These are phyloP conservation scores for Paramecium octaurelia DNA, from an alignment of 73 alveolate species.

Conservation along the genomic window DNA sequence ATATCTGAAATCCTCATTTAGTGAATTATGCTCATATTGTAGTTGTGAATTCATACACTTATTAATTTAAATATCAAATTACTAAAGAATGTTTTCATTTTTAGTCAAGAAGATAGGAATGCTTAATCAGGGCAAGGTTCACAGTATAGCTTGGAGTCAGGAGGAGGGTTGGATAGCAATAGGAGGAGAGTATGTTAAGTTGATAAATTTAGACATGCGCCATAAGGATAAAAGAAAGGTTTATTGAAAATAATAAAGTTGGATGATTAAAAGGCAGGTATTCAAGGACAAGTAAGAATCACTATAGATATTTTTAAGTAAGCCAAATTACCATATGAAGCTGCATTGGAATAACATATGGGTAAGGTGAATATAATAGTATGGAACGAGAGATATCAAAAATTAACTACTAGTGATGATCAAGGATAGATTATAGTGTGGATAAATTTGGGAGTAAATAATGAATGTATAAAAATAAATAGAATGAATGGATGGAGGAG, in stretches of 20 bases:
- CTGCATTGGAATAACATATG: slow-evolving; percentile 64
- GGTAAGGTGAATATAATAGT: slow-evolving; percentile 67
- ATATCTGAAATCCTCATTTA: neutral
- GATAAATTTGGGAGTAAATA: slow-evolving; percentile 76
- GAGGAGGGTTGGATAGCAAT: slow-evolving; percentile 86
- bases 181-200: slow-evolving; percentile 71
- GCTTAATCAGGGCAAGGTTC: slow-evolving; percentile 63
- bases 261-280: slow-evolving; percentile 62
- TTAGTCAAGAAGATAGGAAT: slow-evolving; percentile 73
- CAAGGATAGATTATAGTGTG: slow-evolving; percentile 94
- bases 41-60: neutral
- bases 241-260: slow-evolving; percentile 77
- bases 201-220: neutral
- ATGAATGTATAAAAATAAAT: neutral
- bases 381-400: slow-evolving; percentile 93
- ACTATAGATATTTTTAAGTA: neutral
- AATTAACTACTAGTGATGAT: slow-evolving; percentile 94
- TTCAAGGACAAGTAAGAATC: slow-evolving; percentile 2
- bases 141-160: slow-evolving; percentile 78
- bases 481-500: slow-evolving; percentile 91
- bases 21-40: neutral
- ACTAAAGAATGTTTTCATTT: slow-evolving; percentile 42
- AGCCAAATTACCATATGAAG: slow-evolving; percentile 45
- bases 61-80: neutral
- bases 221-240: slow-evolving; percentile 63